Percentiles rank a stretch among this genome's conserved stretches.
These are phyloP conservation scores for Berkeleyomyces basicola DNA, from an alignment of 2,329 filamentous ascomycete species.

Conservation along the genomic window DNA sequence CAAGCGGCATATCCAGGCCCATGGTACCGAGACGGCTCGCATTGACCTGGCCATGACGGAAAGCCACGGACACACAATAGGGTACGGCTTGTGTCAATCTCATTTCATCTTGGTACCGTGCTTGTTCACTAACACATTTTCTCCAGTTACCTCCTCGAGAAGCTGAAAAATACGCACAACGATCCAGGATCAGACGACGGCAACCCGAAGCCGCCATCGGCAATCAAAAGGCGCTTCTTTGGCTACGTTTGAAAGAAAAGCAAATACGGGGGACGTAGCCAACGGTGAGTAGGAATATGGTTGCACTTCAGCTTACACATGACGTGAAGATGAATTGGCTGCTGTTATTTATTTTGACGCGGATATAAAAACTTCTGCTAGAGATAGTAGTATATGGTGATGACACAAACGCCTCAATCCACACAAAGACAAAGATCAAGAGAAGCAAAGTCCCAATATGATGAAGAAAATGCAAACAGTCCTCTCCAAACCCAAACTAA, in stretches of 20 bases:
- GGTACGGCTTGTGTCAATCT: conserved; percentile 27
- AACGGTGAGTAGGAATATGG: neutral
- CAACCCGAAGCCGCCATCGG: neutral
- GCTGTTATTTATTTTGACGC: neutral
- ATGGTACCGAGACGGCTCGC: conserved; percentile 37
- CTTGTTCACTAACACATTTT: conserved; percentile 18
- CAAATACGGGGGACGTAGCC: neutral
- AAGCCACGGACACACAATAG: conserved; percentile 37
- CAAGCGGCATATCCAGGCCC: conserved; percentile 38
- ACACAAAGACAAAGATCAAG: neutral
- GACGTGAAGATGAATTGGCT: neutral
- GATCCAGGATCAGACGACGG: neutral
- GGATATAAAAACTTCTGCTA: neutral
- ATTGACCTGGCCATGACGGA: conserved; percentile 39
- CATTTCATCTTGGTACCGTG: conserved; percentile 22
- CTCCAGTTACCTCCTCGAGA: conserved; percentile 37
- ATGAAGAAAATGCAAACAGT: neutral
- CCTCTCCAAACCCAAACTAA: neutral
- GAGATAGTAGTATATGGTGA: neutral
- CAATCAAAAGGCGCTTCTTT: neutral
- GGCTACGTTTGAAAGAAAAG: neutral
- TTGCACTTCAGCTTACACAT: neutral
- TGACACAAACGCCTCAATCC: neutral
- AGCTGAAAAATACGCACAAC: conserved; percentile 22
- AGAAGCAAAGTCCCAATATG: neutral